Percentiles rank a stretch among this genome's conserved stretches.
phyloP scores from a whole-genome alignment of 768 basidiomycete species.

The Russula vinacea region DNA sequence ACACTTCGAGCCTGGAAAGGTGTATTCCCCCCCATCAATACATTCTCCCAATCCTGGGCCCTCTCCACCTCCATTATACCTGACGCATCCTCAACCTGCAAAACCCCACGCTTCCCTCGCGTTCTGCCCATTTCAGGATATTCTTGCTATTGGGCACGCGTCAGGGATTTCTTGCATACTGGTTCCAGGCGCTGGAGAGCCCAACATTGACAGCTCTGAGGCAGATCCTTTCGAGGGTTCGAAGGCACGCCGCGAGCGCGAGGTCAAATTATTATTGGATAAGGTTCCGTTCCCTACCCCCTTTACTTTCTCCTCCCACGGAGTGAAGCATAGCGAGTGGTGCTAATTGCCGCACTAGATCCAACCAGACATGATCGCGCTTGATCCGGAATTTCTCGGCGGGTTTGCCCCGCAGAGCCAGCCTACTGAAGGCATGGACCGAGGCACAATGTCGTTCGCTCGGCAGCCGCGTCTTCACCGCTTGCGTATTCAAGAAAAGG shows the following conservation, averaged over 20 bases:
- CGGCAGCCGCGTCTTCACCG: conserved; percentile 78
- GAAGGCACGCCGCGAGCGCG: conserved; percentile 78
- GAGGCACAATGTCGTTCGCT: conserved; percentile 56
- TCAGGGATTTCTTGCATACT: conserved; percentile 80
- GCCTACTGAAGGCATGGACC: conserved; percentile 48
- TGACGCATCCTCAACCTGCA: conserved; percentile 82
- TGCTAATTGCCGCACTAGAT: conserved; percentile 48
- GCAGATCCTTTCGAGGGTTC: conserved; percentile 93
- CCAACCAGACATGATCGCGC: conserved; percentile 86
- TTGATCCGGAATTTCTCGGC: conserved; percentile 75
- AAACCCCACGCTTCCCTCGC: conserved; percentile 70
- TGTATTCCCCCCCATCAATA: conserved; percentile 70
- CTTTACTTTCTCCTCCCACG: conserved; percentile 17
- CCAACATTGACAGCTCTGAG: conserved; percentile 91
- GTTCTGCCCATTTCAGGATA: conserved; percentile 90
- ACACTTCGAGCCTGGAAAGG: conserved; percentile 41
- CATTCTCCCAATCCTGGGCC: conserved; percentile 48
- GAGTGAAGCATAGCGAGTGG: background rate
- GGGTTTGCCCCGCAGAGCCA: conserved; percentile 60
- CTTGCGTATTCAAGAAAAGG: conserved; percentile 68
- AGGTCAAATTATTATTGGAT: conserved; percentile 86
- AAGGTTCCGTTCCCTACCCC: conserved; percentile 45
- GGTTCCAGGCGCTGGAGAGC: conserved; percentile 89
- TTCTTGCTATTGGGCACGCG: conserved; percentile 74
- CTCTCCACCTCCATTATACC: conserved; percentile 74